phyloP scores from a whole-genome alignment of 305 asterid species.

The Solanum hybrid region DNA sequence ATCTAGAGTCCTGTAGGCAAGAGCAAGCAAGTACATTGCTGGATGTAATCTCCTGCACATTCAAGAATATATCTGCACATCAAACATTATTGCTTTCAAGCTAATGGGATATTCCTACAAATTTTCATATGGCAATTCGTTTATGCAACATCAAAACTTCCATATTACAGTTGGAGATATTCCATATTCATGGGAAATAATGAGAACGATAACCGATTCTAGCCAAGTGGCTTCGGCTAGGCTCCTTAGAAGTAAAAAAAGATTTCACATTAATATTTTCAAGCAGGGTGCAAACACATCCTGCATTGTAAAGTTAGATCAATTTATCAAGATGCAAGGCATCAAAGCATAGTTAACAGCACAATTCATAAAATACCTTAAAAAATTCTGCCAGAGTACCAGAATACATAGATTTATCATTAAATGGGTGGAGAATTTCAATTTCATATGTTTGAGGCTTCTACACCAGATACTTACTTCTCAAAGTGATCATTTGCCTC shows the following conservation, averaged over 20 bases:
- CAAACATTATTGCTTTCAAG: neutral
- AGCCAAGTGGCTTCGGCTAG: neutral
- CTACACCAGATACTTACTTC: constrained; percentile 33
- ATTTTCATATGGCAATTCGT: neutral
- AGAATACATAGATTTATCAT: neutral
- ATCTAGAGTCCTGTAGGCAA: constrained; percentile 87
- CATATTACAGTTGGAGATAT: neutral
- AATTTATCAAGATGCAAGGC: neutral
- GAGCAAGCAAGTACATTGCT: constrained; percentile 76
- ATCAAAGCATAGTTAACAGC: neutral
- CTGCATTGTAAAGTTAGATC: neutral
- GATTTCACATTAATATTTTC: neutral
- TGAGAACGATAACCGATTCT: neutral
- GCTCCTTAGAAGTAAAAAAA: neutral
- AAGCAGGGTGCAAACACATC: neutral
- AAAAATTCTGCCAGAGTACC: neutral
- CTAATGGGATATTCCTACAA: neutral
- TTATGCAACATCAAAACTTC: neutral
- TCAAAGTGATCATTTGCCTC: constrained; percentile 36
- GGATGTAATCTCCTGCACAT: constrained; percentile 88
- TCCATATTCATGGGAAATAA: neutral
- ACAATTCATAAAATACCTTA: neutral
- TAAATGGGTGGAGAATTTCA: neutral
- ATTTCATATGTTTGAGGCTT: neutral
- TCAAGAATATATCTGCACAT: constrained; percentile 8